Evolutionary conservation across 192 early-diverging fungal species (phyloP), one percentile per base, ranked within the genome.

Genomic region (Jimgerdemannia lactiflua): DNA sequence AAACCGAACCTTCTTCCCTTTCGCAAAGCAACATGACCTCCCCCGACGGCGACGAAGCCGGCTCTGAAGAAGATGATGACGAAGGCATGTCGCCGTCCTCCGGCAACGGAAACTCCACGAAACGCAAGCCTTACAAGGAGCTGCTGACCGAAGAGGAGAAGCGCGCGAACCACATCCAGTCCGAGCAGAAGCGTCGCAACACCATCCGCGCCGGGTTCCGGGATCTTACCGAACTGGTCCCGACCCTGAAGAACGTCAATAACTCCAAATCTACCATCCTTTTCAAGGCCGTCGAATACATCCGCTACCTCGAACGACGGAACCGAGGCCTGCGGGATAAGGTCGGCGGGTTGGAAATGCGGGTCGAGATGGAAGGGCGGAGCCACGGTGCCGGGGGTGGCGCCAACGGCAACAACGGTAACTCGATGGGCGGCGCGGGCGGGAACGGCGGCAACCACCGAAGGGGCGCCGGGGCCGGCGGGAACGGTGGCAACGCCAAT

Each of bases 181-280:
- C 91, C 0, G 92, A 94, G 76, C 91, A 94, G 74, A 92, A 92
- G 73, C 87, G 92, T 44, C 75, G 92, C 41, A 90, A 92, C 42
- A 85, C 89, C 7, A 92, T 94, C 67, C 90, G 94, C 6, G 84
- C 84, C 43, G 96, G 96, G 54, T 96, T 96, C 86, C 92, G 95
- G 80, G 90, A 95, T 78, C 89, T 98, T 73, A 92, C 93, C 8
- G 91, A 94, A 59, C 88, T 95, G 41, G 93, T 97, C 59, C 95
- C 96, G 14, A 91, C 88, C 4, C 83, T 97, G 41, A 94, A 85
- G 64, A 89, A 90, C 63, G 76, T 88, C n/a, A 88, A 84, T 65
- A 86, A 85, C 79, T 87, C 85, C 40, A 92, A 92, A 73, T 87
- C 84, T 43, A 89, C 88, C 3, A 91, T 92, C 64, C 75, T 92